Conservation (phyloP, 2,329 filamentous ascomycete species). For the Knufia petricola region DNA sequence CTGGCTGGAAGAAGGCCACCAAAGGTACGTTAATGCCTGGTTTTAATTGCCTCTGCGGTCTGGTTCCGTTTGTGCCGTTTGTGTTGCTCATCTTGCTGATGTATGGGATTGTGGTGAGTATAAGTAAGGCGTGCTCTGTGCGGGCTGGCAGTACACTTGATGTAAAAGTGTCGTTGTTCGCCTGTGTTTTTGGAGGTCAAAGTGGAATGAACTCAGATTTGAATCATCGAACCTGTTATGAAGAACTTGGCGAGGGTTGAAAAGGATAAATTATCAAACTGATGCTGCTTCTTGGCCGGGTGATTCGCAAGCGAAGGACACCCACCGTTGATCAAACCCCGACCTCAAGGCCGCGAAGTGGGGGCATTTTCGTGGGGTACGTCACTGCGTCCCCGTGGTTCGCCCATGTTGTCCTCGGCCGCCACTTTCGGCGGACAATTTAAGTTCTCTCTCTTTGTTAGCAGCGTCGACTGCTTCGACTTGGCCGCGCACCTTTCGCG, state of each 20-base stretch:
- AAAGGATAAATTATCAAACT: too few species aligned
- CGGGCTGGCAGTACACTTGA: too few species aligned
- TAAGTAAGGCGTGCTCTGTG: neutral
- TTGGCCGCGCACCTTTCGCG: too few species aligned
- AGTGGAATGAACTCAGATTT: too few species aligned
- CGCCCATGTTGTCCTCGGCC: neutral
- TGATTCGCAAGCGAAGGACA: neutral
- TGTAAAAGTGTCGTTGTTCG: too few species aligned
- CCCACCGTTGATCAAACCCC: neutral
- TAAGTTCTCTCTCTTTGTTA: too few species aligned
- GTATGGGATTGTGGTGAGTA: too few species aligned
- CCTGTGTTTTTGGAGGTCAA: too few species aligned
- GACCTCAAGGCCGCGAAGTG: conserved; percentile 2
- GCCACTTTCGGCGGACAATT: neutral
- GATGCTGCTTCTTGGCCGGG: too few species aligned
- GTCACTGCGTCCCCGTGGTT: neutral
- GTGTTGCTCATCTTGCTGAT: neutral
- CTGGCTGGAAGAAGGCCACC: conserved; percentile 60
- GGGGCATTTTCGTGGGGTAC: conserved; percentile 9
- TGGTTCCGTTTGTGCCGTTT: conserved; percentile 14
- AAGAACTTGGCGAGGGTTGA: too few species aligned
- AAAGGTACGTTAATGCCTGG: conserved; percentile 63
- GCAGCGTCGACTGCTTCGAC: neutral
- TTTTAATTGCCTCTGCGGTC: conserved; percentile 12
- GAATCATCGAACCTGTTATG: too few species aligned